These are phyloP conservation scores for Euphorbia peplus DNA, from an alignment of 345 rosid genomes.

Conservation along the genomic window DNA sequence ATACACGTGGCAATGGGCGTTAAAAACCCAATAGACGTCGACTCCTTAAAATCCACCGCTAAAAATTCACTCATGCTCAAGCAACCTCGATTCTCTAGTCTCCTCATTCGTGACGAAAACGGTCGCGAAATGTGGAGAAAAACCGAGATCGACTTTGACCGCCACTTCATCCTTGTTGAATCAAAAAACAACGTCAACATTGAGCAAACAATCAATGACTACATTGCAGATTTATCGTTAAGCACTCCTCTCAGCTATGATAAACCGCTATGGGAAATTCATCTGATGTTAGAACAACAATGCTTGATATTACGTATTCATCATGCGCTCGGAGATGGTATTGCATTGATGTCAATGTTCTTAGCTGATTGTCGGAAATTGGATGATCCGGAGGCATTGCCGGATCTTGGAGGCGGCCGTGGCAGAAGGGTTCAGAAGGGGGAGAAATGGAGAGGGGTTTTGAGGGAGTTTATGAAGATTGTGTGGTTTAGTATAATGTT, in stretches of 20 bases:
- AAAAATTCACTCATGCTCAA: constrained; percentile 33
- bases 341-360: constrained; percentile 54
- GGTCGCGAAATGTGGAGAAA: constrained; percentile 51
- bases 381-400: constrained; percentile 28
- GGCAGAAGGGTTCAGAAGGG: constrained; percentile 5
- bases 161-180: constrained; percentile 24
- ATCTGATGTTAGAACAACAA: constrained; percentile 31
- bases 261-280: constrained; percentile 64
- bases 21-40: constrained; percentile 25
- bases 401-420: constrained; percentile 2
- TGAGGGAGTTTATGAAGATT: constrained; percentile 27
- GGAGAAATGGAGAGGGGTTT: constrained; percentile 9
- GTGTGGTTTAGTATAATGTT: constrained; percentile 39
- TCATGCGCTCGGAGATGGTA: constrained; percentile 60
- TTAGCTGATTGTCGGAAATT: constrained; percentile 37
- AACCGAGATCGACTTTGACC: constrained; percentile 41
- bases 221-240: constrained; percentile 44
- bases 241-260: constrained; percentile 33
- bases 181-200: neutral
- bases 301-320: constrained; percentile 47
- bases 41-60: constrained; percentile 26
- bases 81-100: constrained; percentile 56
- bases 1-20: constrained; percentile 49
- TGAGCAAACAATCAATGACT: constrained; percentile 33
- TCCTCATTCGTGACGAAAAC: constrained; percentile 39